A percentile compares a stretch with the other conserved stretches of the same genome.
Conservation (phyloP, 306 rosid genomes). For the Elaeagnus macrophylla region DNA sequence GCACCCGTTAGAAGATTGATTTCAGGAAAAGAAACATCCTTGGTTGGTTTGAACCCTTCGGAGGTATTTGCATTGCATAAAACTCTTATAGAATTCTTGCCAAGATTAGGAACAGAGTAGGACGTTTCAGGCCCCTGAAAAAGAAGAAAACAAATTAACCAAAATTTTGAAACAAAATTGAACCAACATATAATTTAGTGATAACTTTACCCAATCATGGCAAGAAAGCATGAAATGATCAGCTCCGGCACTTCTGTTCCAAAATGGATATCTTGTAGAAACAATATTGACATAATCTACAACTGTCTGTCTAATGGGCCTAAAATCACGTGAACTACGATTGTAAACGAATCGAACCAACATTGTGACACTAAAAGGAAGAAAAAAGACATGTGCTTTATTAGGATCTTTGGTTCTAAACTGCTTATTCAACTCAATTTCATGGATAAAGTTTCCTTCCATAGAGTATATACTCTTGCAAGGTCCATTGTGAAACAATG, state of each 20-base stretch:
- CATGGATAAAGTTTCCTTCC: slow-evolving; percentile 80
- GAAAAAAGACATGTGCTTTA: slow-evolving; percentile 72
- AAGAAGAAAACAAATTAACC: neutral
- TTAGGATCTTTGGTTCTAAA: slow-evolving; percentile 62
- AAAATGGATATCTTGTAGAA: slow-evolving; percentile 46
- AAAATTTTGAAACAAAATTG: neutral
- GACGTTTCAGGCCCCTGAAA: slow-evolving; percentile 71
- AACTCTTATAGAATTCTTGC: slow-evolving; percentile 57
- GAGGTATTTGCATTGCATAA: slow-evolving; percentile 88
- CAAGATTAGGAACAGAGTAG: slow-evolving; percentile 31
- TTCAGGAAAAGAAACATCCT: slow-evolving; percentile 83
- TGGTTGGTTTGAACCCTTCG: slow-evolving; percentile 61
- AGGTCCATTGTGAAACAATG: slow-evolving; percentile 82
- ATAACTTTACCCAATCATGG: slow-evolving; percentile 68
- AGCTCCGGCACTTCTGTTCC: slow-evolving; percentile 85
- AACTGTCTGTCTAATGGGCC: slow-evolving; percentile 54
- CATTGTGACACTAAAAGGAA: slow-evolving; percentile 79
- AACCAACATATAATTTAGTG: neutral
- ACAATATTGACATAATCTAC: slow-evolving; percentile 51
- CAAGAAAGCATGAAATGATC: slow-evolving; percentile 89
- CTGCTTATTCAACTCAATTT: slow-evolving; percentile 55
- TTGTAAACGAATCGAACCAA: slow-evolving; percentile 67
- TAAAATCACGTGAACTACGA: slow-evolving; percentile 55
- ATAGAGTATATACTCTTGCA: slow-evolving; percentile 87
- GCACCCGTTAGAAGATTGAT: slow-evolving; percentile 61